phyloP scores from a whole-genome alignment of 208 protist species.

The Leishmania major region DNA sequence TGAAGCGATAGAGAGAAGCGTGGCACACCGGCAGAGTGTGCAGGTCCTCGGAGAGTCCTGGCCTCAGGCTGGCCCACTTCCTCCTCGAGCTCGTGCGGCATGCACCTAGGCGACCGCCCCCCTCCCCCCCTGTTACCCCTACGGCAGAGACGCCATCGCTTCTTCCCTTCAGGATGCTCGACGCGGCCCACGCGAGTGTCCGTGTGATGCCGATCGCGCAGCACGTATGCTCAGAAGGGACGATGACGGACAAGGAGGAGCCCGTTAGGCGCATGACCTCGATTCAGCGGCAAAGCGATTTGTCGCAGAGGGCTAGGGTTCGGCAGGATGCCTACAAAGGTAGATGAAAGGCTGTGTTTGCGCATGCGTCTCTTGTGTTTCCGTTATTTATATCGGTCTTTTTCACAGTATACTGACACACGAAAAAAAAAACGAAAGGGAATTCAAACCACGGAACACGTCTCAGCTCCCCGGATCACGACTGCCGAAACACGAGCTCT shows the following conservation, averaged over 20 bases:
- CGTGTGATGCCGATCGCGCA: neutral
- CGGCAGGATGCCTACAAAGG: neutral
- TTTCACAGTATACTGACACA: neutral
- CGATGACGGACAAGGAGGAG: neutral
- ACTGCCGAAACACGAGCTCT: neutral
- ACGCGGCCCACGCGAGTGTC: neutral
- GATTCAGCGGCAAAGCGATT: neutral
- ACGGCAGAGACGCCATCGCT: too few relatives aligned
- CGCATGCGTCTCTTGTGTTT: neutral
- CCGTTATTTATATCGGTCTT: neutral
- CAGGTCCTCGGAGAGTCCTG: neutral
- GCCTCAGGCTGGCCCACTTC: neutral
- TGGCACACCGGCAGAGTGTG: neutral
- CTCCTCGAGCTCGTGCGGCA: neutral
- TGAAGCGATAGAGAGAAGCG: neutral
- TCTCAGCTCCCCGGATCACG: neutral
- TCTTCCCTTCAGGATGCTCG: neutral
- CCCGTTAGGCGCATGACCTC: neutral
- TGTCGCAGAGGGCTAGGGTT: neutral
- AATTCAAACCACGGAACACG: neutral
- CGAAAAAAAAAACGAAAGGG: neutral
- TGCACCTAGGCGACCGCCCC: neutral
- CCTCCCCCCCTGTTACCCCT: neutral
- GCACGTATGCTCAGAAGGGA: neutral
- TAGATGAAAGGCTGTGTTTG: neutral